Percentiles rank a stretch among this genome's conserved stretches.
Evolutionary conservation across 1,284 basidiomycete species (phyloP).

Genomic region (Violaceomyces palustris): DNA sequence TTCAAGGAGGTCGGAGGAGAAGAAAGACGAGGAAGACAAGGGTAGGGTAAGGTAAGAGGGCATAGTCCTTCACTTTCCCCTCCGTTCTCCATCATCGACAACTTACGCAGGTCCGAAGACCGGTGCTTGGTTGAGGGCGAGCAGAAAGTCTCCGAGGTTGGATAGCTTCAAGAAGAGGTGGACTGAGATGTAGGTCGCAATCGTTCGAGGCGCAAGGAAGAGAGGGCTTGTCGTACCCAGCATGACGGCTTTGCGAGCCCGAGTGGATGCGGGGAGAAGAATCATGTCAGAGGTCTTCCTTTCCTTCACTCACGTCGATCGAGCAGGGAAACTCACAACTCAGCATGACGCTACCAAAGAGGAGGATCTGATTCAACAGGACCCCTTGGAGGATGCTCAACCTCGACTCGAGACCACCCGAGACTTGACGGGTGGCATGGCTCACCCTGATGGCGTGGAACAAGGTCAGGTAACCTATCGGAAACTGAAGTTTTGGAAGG

Average conservation of each 20-base stretch:
- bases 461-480: conserved; percentile 19
- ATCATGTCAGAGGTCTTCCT: conserved; percentile 1
- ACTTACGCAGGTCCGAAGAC: conserved; percentile 9
- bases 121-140: conserved; percentile 2
- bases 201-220: conserved; percentile 18
- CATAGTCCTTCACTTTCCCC: background rate
- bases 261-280: background rate
- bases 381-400: conserved; percentile 31
- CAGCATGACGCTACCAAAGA: conserved; percentile 32
- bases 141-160: conserved; percentile 10
- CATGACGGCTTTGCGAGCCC: conserved; percentile 4
- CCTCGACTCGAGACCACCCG: conserved; percentile 13
- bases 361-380: conserved; percentile 33
- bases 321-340: conserved; percentile 7
- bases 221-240: conserved; percentile 30
- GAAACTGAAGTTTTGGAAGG: conserved; percentile 5
- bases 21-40: no score
- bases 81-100: background rate
- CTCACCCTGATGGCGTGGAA: conserved; percentile 35
- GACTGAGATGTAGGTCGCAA: conserved; percentile 30
- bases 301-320: background rate
- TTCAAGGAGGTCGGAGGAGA: background rate
- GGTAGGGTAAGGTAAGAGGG: background rate
- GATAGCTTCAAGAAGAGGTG: conserved; percentile 14
- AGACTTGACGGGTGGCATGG: conserved; percentile 32